Evolutionary conservation across 2,329 filamentous ascomycete species (phyloP), one percentile per base, ranked within the genome.

Genomic region (Epichloe gansuensis): DNA sequence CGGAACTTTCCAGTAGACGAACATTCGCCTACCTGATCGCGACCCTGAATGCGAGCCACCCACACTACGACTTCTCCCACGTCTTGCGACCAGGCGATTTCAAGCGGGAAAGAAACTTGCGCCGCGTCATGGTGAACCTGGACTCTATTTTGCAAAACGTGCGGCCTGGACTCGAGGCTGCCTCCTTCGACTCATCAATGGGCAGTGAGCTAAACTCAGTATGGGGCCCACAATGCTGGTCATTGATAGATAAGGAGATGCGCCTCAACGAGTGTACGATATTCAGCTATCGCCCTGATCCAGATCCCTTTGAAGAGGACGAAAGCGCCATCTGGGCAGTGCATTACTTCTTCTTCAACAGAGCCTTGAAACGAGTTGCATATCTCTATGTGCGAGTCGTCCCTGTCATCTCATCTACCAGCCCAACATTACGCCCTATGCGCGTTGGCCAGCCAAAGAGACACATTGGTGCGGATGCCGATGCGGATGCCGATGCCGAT

Each of bases 271-370:
- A 94, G 59, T 98, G 93, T 70, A 85, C 84, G 52, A 82, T 91
- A 56, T 97, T 95, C 67, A 86, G 85, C 52, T 98, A 95, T 70
- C 81, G 85, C 49, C 93, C 93, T 0, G 84, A 89, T 41, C 87
- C 90, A 55, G 90, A 95, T 63, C 89, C 89, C 0, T 95, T 94
- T 61, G 85, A 90, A 60, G 89, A 89, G 56, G 90, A 95, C 55
- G 89, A 96, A 63, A 87, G 88, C 55, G 85, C 90, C 9, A 90
- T 98, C 56, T 98, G 91, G 91, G 89, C 87, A 48, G 77, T 90
- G 56, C 90, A 97, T 67, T 96, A 95, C 69, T 95, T 98, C 73
- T 95, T 97, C 68, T 97, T 96, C 77, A 96, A 95, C 74, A 91
- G 91, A 62, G 75, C 83, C 27, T 78, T 85, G 63, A 97, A 97